Percentiles rank a stretch among this genome's conserved stretches.
Conservation (phyloP, 2,329 filamentous ascomycete species). For the Fusarium sp. region DNA sequence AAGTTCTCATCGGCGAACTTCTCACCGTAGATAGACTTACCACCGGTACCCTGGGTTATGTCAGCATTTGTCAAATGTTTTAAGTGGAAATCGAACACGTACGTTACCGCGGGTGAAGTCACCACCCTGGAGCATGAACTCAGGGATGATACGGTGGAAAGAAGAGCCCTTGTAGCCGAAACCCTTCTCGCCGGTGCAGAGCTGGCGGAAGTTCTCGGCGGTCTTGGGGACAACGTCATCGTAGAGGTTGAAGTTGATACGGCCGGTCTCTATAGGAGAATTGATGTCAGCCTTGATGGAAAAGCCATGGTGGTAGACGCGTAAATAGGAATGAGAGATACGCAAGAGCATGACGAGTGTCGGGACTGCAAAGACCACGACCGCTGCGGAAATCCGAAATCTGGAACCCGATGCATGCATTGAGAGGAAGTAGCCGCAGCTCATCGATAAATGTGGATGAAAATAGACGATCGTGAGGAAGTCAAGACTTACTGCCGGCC, state of each 20-base stretch:
- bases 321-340: constrained; percentile 16
- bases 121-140: constrained; percentile 97
- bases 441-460: constrained; percentile 9
- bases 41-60: constrained; percentile 78
- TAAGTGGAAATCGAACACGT: constrained; percentile 54
- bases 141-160: constrained; percentile 93
- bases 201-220: constrained; percentile 83
- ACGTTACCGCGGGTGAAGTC: constrained; percentile 95
- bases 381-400: too few relatives aligned
- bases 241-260: constrained; percentile 91
- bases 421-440: not conserved
- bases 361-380: constrained; percentile 1
- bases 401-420: not conserved
- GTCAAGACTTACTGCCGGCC: constrained; percentile 72
- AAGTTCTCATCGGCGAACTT: constrained; percentile 98
- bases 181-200: constrained; percentile 84
- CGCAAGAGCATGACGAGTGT: constrained; percentile 18
- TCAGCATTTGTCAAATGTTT: constrained; percentile 32
- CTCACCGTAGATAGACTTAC: constrained; percentile 94
- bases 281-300: constrained; percentile 34
- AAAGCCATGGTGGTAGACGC: not conserved
- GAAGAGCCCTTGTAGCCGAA: constrained; percentile 84
- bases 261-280: constrained; percentile 68
- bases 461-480: constrained; percentile 6
- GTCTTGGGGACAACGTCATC: constrained; percentile 91